Percentiles rank a stretch among this genome's conserved stretches.
Conservation (phyloP, 2,329 filamentous ascomycete genomes). For the Cadophora sp. region DNA sequence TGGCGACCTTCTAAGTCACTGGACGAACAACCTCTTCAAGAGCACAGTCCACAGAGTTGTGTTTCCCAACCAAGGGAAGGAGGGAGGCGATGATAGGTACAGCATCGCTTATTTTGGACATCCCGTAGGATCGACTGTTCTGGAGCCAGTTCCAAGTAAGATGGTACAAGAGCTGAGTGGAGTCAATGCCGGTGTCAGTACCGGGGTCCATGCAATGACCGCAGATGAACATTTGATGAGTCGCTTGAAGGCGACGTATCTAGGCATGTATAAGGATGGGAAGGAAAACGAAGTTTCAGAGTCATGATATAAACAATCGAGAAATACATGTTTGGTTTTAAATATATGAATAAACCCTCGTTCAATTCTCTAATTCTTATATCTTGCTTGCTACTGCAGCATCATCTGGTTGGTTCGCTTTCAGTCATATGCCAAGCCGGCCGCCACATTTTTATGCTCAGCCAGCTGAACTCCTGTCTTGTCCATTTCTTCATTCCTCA, state of each 20-base stretch:
- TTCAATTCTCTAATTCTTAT: no score
- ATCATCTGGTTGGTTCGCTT: no score
- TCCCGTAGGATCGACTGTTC: constrained; percentile 58
- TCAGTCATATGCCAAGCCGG: no score
- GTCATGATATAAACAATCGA: neutral
- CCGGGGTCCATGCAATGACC: constrained; percentile 62
- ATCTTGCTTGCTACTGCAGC: no score
- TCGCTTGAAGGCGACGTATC: constrained; percentile 65
- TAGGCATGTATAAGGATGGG: constrained; percentile 58
- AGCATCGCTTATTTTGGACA: constrained; percentile 75
- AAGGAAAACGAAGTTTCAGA: constrained; percentile 11
- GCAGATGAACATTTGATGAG: constrained; percentile 69
- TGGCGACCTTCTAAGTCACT: constrained; percentile 79
- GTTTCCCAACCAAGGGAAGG: constrained; percentile 65
- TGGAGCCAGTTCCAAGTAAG: constrained; percentile 67
- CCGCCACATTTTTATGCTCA: no score
- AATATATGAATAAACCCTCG: no score
- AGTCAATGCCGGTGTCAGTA: constrained; percentile 40
- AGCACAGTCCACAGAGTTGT: constrained; percentile 90
- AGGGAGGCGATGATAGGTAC: constrained; percentile 60
- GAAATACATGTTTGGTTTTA: neutral
- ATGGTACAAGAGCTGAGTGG: constrained; percentile 52
- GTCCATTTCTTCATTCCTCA: no score
- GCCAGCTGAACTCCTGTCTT: no score
- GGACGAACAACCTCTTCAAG: constrained; percentile 87